phyloP scores from a whole-genome alignment of 768 basidiomycete genomes.

The Lentinula edodes region DNA sequence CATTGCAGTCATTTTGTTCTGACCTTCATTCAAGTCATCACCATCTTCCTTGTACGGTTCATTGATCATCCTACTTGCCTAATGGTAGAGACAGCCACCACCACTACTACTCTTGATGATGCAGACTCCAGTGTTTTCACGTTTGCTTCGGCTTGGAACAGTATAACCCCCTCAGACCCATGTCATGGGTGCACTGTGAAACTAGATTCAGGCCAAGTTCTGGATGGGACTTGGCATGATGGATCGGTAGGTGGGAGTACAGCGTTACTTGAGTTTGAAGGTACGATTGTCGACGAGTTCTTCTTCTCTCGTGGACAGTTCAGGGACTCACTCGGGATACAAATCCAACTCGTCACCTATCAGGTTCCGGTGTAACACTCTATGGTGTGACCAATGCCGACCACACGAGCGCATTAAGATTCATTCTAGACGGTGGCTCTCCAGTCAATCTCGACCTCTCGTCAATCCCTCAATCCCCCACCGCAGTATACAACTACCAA shows the following conservation, averaged over 20 bases:
- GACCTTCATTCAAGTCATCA: neutral
- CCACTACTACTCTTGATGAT: slow-evolving; percentile 36
- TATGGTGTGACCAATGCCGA: neutral
- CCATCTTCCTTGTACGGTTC: slow-evolving; percentile 25
- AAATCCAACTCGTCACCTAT: neutral
- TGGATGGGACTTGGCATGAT: slow-evolving; percentile 12
- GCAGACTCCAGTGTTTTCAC: slow-evolving; percentile 45
- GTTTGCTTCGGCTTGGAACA: slow-evolving; percentile 19
- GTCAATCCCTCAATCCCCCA: neutral
- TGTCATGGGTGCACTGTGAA: slow-evolving; percentile 38
- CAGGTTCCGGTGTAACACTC: neutral
- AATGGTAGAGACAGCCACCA: neutral
- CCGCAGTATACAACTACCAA: neutral
- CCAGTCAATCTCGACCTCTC: neutral
- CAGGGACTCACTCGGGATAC: neutral
- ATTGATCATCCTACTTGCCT: slow-evolving; percentile 14
- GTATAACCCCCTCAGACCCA: neutral
- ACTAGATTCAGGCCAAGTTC: slow-evolving; percentile 57
- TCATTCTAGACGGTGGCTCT: neutral
- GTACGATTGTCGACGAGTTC: neutral
- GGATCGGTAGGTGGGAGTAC: neutral
- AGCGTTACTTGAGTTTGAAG: neutral
- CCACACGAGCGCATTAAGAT: neutral
- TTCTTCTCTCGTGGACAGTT: no score
- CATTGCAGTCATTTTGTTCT: neutral